Conservation (phyloP, 768 basidiomycete genomes). For the Tylopilus intermedius region DNA sequence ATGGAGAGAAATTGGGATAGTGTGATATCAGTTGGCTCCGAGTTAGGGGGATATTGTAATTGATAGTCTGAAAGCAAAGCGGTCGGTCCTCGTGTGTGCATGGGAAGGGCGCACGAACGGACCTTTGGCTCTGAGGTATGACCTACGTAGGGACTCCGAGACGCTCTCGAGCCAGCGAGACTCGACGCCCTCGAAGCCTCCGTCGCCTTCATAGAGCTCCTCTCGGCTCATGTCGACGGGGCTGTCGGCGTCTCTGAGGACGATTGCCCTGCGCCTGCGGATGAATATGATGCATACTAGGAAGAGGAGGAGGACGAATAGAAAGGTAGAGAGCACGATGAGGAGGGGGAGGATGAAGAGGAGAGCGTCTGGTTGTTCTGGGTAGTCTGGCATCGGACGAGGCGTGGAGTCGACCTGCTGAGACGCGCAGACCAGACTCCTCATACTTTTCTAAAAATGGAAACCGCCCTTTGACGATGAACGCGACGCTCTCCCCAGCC, state of each 20-base stretch:
- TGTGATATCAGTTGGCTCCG: conserved; percentile 96
- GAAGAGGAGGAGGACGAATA: conserved; percentile 89
- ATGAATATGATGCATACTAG: conserved; percentile 85
- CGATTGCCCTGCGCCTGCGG: conserved; percentile 70
- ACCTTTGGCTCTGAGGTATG: conserved; percentile 89
- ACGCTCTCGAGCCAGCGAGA: conserved; percentile 88
- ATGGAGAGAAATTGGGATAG: conserved; percentile 98
- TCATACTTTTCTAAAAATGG: conserved; percentile 7
- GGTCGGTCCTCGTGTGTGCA: background rate
- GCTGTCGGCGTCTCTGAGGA: conserved; percentile 80
- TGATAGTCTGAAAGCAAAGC: conserved; percentile 59
- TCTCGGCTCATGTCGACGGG: conserved; percentile 91
- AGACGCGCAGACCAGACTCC: background rate
- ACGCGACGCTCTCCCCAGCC: conserved; percentile 43
- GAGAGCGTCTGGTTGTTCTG: conserved; percentile 54
- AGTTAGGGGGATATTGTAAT: conserved; percentile 87
- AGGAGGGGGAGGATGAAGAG: conserved; percentile 89
- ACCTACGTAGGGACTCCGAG: conserved; percentile 56
- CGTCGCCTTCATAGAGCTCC: conserved; percentile 85
- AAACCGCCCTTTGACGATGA: conserved; percentile 30
- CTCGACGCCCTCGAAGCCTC: conserved; percentile 90
- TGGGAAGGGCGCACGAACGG: conserved; percentile 18
- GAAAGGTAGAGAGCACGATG: conserved; percentile 87
- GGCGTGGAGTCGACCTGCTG: background rate
- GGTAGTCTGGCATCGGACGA: conserved; percentile 1